Evolutionary conservation across 352 stramenopile species (phyloP).

Genomic region (Globisporangium mamillatum): DNA sequence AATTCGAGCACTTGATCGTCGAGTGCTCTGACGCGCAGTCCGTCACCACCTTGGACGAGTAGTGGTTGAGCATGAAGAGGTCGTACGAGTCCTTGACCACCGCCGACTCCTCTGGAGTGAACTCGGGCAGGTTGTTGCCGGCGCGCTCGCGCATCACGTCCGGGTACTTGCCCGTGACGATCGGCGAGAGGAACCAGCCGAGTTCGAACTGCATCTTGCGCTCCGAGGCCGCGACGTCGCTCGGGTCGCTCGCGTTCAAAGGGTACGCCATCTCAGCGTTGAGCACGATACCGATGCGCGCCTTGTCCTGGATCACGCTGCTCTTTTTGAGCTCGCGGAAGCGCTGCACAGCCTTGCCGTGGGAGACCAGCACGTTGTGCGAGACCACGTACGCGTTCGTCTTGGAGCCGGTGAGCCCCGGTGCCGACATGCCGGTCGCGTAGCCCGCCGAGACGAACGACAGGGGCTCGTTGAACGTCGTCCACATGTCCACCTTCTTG

Average conservation of each 20-base stretch:
- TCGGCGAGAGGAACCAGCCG: constrained; percentile 91
- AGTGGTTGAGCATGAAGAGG: constrained; percentile 96
- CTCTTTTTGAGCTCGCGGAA: constrained; percentile 56
- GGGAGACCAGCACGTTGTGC: constrained; percentile 91
- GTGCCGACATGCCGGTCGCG: constrained; percentile 47
- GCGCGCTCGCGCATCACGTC: constrained; percentile 80
- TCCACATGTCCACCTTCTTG: no score
- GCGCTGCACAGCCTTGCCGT: constrained; percentile 79
- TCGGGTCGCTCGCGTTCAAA: constrained; percentile 55
- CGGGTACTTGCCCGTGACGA: constrained; percentile 91
- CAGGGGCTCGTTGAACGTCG: constrained; percentile 94
- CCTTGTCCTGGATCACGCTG: constrained; percentile 32
- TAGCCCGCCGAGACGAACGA: constrained; percentile 51
- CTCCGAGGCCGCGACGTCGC: constrained; percentile 62
- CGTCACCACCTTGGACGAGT: constrained; percentile 65
- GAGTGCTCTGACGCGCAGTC: constrained; percentile 44
- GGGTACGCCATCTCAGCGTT: constrained; percentile 77
- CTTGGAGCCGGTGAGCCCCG: constrained; percentile 32
- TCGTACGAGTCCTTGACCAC: constrained; percentile 86
- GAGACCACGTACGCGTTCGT: constrained; percentile 41
- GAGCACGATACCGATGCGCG: constrained; percentile 91
- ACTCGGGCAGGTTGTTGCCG: constrained; percentile 77
- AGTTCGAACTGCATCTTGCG: constrained; percentile 88
- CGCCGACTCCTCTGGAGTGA: constrained; percentile 70
- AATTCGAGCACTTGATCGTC: constrained; percentile 26